These are phyloP conservation scores for Psilocybe mexicana DNA, from an alignment of 1,284 basidiomycete genomes.

Conservation along the genomic window DNA sequence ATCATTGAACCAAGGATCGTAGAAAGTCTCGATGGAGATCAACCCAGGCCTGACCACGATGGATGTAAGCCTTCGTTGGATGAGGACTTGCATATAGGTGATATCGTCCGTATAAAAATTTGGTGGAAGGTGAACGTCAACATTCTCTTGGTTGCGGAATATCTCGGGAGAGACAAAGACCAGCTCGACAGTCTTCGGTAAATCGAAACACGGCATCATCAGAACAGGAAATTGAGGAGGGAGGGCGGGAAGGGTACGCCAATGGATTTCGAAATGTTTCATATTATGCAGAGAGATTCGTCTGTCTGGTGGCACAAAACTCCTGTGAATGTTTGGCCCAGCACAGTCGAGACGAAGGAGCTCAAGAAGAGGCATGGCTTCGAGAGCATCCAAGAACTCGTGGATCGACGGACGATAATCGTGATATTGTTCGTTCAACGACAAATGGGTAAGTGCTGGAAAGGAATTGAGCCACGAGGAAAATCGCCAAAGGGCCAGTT, in stretches of 20 bases:
- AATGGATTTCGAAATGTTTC: neutral
- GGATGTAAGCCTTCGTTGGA: neutral
- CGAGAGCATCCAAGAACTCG: neutral
- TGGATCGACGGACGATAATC: neutral
- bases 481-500: neutral
- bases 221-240: neutral
- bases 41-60: neutral
- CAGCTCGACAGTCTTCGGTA: neutral
- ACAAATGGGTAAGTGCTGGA: neutral
- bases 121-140: neutral
- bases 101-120: neutral
- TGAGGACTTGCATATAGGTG: neutral
- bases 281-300: neutral
- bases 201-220: neutral
- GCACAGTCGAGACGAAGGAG: neutral
- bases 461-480: neutral
- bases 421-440: neutral
- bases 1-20: neutral
- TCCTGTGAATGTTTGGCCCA: neutral
- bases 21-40: neutral
- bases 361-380: neutral
- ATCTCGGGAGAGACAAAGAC: neutral
- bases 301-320: neutral
- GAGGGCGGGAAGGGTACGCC: neutral
- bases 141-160: neutral